Evolutionary conservation across 148 eudicot genomes (phyloP), one percentile per base, ranked within the genome.

Genomic region (Camellia granthamiana): DNA sequence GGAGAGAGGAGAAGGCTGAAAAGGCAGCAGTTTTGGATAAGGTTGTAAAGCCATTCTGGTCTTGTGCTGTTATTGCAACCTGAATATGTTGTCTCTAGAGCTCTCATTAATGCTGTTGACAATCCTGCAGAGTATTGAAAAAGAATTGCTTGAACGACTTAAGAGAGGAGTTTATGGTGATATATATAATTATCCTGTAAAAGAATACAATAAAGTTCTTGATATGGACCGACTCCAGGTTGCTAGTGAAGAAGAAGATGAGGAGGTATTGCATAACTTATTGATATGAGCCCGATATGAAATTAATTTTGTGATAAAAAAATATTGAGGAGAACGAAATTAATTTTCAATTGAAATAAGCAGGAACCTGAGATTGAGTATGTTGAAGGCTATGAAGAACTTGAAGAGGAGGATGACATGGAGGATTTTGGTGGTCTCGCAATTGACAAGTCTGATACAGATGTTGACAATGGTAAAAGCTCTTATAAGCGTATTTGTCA

Each of bases 1-100:
- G 98, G 81, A 89, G 98, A 78, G 90, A 89, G 83, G 92, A 91
- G 76, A 95, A 95, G 87, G 97, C 97, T 75, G 98, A 93, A 87
- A 90, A 84, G 69, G 97, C 98, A 51, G 98, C 98, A 79, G 78
- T 81, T 15, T 52, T 95, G 63, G 94, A 91, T 59, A 93, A 89
- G 90, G 97, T 95, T 81, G 74, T 4, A 43, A 23, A n/a, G 9
- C 63, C n/a, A 15, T 72, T 9, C 10, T n/a, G 10, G 10, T 43
- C 21, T 42, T 21, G 51, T 30, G 30, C 42, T 77, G 55, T 69
- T 30, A 11, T 23, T 72, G 70, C 3, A 23, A 21, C 41, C 51
- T 61, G 55, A 78, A 8, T 47, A 52, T 71, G 56, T 42, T 68
- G 13, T 54, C 58, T 54, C 10, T 7, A 54, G 13, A 16, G 18